A percentile compares a stretch with the other conserved stretches of the same genome.
Evolutionary conservation across 2,329 filamentous ascomycete genomes (phyloP).

Genomic region (Neopestalotiopsis rosae): DNA sequence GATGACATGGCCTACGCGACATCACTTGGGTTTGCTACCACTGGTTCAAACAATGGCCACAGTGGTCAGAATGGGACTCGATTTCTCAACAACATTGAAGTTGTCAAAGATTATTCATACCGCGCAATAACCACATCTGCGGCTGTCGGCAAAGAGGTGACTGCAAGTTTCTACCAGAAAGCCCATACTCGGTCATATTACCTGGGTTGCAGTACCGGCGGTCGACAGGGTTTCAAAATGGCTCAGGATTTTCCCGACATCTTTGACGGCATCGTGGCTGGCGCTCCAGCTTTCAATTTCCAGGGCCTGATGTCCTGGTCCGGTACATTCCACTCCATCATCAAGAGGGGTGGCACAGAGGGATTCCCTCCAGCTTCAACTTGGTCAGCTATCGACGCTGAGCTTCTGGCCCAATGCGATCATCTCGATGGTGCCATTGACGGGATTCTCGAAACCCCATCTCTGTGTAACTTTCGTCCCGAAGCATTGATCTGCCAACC

Average conservation of each 20-base stretch:
- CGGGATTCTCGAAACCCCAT: conserved; percentile 22
- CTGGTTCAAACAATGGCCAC: conserved; percentile 21
- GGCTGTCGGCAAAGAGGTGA: conserved; percentile 51
- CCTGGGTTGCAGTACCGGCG: conserved; percentile 62
- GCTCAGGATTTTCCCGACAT: conserved; percentile 58
- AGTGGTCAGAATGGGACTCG: conserved; percentile 14
- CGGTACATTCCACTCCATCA: conserved; percentile 44
- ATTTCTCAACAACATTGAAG: conserved; percentile 18
- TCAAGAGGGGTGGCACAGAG: conserved; percentile 11
- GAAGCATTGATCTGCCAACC: conserved; percentile 20
- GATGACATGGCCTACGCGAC: conserved; percentile 50
- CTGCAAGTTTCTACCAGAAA: conserved; percentile 50
- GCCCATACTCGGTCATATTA: conserved; percentile 53
- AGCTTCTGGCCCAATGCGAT: conserved; percentile 30
- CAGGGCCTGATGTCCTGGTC: conserved; percentile 34
- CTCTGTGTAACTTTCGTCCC: conserved; percentile 24
- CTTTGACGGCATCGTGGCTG: conserved; percentile 61
- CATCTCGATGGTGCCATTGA: conserved; percentile 22
- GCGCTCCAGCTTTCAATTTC: conserved; percentile 44
- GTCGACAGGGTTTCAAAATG: conserved; percentile 60
- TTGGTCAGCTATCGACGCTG: conserved; percentile 46
- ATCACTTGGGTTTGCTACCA: conserved; percentile 20
- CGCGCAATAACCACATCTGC: conserved; percentile 49
- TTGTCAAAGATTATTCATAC: conserved; percentile 20
- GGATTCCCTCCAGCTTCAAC: conserved; percentile 25